Percentiles rank a stretch among this genome's conserved stretches.
Conservation (phyloP, 495 filamentous ascomycete species). For the Cercophora samala region DNA sequence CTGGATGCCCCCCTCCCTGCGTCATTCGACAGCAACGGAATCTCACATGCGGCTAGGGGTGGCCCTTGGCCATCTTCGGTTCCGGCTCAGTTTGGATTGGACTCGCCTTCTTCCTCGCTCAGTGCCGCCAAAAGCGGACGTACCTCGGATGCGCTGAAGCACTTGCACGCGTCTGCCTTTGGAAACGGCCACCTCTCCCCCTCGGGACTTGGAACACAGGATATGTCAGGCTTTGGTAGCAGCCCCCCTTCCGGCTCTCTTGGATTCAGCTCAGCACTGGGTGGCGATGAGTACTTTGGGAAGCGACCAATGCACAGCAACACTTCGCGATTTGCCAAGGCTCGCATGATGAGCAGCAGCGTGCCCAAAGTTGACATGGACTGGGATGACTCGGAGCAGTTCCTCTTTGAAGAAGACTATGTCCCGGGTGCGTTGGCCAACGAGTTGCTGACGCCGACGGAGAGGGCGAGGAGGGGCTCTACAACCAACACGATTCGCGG, state of each 20-base stretch:
- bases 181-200: conserved; percentile 50
- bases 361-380: conserved; percentile 67
- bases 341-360: conserved; percentile 76
- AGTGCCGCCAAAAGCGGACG: conserved; percentile 53
- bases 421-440: conserved; percentile 75
- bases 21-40: conserved; percentile 94
- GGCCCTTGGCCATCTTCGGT: conserved; percentile 91
- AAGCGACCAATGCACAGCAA: conserved; percentile 83
- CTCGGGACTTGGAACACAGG: conserved; percentile 52
- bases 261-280: conserved; percentile 39
- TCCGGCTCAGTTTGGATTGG: conserved; percentile 86
- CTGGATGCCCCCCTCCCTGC: conserved; percentile 91
- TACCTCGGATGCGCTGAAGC: conserved; percentile 71
- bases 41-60: conserved; percentile 83
- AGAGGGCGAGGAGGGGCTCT: conserved; percentile 80
- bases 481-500: conserved; percentile 39
- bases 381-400: conserved; percentile 67
- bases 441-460: conserved; percentile 87
- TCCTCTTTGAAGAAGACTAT: conserved; percentile 91
- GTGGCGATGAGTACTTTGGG: conserved; percentile 60
- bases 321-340: conserved; percentile 58
- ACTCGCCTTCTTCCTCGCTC: conserved; percentile 78
- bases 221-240: conserved; percentile 48
- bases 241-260: conserved; percentile 61
- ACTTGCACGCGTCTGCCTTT: conserved; percentile 81